Conservation (phyloP, 2,329 filamentous ascomycete genomes). For the Aspergillus fijiensis region DNA sequence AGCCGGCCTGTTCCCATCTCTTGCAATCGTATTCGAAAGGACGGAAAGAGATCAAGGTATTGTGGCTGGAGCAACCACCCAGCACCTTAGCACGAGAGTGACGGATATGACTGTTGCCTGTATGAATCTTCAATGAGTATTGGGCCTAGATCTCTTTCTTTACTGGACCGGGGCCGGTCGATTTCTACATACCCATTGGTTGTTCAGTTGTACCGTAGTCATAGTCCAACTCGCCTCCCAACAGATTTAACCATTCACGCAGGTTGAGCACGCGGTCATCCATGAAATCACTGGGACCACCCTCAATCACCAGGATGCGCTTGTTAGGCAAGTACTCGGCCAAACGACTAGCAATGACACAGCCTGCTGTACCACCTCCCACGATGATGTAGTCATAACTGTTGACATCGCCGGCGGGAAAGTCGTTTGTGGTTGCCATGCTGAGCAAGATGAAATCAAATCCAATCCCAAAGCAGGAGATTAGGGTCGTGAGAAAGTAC, state of each 20-base stretch:
- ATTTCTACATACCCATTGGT: constrained; percentile 61
- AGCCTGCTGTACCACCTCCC: constrained; percentile 82
- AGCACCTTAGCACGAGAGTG: constrained; percentile 91
- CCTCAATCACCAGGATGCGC: constrained; percentile 80
- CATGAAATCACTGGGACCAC: constrained; percentile 83
- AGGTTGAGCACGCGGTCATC: constrained; percentile 83
- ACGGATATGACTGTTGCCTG: constrained; percentile 85
- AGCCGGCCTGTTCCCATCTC: constrained; percentile 78
- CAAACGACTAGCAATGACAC: constrained; percentile 76
- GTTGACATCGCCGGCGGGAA: constrained; percentile 63
- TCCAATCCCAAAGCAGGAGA: not conserved
- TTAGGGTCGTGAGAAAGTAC: constrained; percentile 9
- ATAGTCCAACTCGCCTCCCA: constrained; percentile 86
- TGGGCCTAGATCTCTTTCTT: not conserved
- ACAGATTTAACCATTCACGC: constrained; percentile 80
- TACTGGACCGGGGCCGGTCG: not conserved
- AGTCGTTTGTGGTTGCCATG: constrained; percentile 65
- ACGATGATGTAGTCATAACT: constrained; percentile 83
- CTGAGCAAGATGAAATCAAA: constrained; percentile 28
- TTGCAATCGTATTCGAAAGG: constrained; percentile 86
- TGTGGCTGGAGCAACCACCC: constrained; percentile 89
- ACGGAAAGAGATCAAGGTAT: constrained; percentile 89
- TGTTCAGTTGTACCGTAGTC: constrained; percentile 89
- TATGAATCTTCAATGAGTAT: not conserved
- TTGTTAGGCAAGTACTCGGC: constrained; percentile 81